Evolutionary conservation across 2,329 filamentous ascomycete genomes (phyloP), one percentile per base, ranked within the genome.

Genomic region (Metarhizium brunneum): DNA sequence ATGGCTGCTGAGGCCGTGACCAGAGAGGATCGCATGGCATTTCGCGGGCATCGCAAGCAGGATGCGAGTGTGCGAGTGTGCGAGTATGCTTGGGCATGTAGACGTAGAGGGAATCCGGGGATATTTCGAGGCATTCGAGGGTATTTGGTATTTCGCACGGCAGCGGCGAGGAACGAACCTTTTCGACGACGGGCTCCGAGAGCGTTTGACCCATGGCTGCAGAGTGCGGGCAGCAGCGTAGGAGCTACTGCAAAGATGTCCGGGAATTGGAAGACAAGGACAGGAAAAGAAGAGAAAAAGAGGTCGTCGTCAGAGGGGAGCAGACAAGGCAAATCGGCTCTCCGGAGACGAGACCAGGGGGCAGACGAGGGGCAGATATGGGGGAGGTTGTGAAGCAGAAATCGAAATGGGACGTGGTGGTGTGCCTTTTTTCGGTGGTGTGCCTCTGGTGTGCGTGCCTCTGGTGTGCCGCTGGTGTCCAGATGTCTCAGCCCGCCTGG

Each of bases 141-240:
- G 11, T 20, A 45, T 13, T 40, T 5, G 38, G 13, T 16, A 40
- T 40, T 40, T 11, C 32, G 32, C 32, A 35, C 32, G 32, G 10
- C 32, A 11, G 11, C 38, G 38, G 14, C 11, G 11, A 40, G 14
- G 7, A 58, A 67, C 69, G 62, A 62, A 99, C 94, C 92, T 99
- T 99, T 72, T 97, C 94, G 73, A 96, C 88, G 69, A 99, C 92
- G 68, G 94, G 94, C 81, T 99, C 94, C 69, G 92, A 97, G 71
- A 99, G 86, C 75, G 94, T 99, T 82, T 99, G 94, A 83, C 94
- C 94, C 94, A 99, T 99, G 76, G 61, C 62, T 68, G 54, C 63
- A 58, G 58, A 63, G 62, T 62, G 58, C 61, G 60, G 64, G 62
- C 54, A 59, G 60, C 54, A 64, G 61, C 61, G 59, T 47, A 60